A percentile compares a stretch with the other conserved stretches of the same genome.
Evolutionary conservation across 495 filamentous ascomycete species (phyloP).

Genomic region (Bombardia bombarda): DNA sequence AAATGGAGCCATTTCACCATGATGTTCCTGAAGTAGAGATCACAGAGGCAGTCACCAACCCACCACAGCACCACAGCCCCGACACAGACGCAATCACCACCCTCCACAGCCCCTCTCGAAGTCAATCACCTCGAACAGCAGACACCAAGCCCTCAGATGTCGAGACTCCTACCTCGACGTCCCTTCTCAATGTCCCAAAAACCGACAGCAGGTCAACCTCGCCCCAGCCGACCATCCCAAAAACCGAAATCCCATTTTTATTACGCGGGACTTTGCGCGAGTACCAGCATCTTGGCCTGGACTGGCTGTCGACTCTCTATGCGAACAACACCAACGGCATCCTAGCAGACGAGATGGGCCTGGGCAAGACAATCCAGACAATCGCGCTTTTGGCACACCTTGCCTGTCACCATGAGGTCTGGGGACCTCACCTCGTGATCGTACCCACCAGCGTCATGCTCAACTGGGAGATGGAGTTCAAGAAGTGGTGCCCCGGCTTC

Average conservation of each 20-base stretch:
- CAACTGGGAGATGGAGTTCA: conserved; percentile 99
- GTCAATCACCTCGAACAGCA: conserved; percentile 51
- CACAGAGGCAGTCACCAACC: conserved; percentile 12
- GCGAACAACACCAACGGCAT: conserved; percentile 94
- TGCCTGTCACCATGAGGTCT: conserved; percentile 81
- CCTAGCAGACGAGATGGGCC: conserved; percentile 98
- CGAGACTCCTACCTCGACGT: conserved; percentile 56
- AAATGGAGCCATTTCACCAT: background rate
- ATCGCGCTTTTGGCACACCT: conserved; percentile 92
- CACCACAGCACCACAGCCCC: conserved; percentile 16
- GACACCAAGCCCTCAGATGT: conserved; percentile 61
- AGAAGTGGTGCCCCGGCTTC: conserved; percentile 98
- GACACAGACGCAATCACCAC: conserved; percentile 32
- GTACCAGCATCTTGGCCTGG: conserved; percentile 92
- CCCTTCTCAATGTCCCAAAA: conserved; percentile 30
- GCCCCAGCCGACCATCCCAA: conserved; percentile 38
- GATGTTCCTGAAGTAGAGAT: conserved; percentile 16
- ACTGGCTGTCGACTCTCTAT: conserved; percentile 93
- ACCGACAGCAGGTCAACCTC: conserved; percentile 34
- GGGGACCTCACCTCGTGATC: conserved; percentile 94
- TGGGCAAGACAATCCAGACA: conserved; percentile 98
- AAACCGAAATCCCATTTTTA: conserved; percentile 79
- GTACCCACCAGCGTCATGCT: conserved; percentile 98
- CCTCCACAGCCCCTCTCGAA: conserved; percentile 34
- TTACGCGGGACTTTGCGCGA: conserved; percentile 86